A percentile compares a stretch with the other conserved stretches of the same genome.
phyloP scores from a whole-genome alignment of 768 basidiomycete genomes.

The Xerocomus potaroensis region DNA sequence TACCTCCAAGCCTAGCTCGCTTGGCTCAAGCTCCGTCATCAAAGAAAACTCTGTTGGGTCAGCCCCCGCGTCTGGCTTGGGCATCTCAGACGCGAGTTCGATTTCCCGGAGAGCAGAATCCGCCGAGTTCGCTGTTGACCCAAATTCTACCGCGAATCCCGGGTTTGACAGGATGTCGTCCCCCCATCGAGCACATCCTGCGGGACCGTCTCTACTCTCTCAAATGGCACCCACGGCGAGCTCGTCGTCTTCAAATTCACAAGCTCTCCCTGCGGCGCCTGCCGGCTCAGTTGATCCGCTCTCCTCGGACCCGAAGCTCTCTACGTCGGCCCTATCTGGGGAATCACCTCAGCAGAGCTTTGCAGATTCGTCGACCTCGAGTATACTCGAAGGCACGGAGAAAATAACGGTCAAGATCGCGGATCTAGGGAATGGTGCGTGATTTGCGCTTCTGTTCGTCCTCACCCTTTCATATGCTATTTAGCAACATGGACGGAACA shows the following conservation, averaged over 20 bases:
- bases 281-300: conserved; percentile 19
- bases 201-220: conserved; percentile 69
- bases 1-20: conserved; percentile 33
- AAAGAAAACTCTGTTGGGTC: conserved; percentile 24
- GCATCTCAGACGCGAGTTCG: conserved; percentile 10
- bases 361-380: conserved; percentile 26
- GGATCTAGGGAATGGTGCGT: conserved; percentile 90
- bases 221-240: conserved; percentile 54
- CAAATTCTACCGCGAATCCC: conserved; percentile 42
- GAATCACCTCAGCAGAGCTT: conserved; percentile 27
- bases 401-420: conserved; percentile 98
- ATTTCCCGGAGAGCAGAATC: conserved; percentile 30
- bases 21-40: conserved; percentile 21
- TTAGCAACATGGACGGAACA: conserved; percentile 84
- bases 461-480: conserved; percentile 5
- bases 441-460: neutral
- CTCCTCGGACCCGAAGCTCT: conserved; percentile 21
- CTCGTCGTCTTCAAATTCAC: conserved; percentile 24
- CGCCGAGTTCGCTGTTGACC: conserved; percentile 45
- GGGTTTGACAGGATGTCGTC: conserved; percentile 38
- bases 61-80: conserved; percentile 2
- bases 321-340: conserved; percentile 25
- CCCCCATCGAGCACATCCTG: conserved; percentile 33
- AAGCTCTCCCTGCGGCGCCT: conserved; percentile 22
- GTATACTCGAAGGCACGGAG: conserved; percentile 40